phyloP scores from a whole-genome alignment of 306 rosid genomes.

The Senna tora region DNA sequence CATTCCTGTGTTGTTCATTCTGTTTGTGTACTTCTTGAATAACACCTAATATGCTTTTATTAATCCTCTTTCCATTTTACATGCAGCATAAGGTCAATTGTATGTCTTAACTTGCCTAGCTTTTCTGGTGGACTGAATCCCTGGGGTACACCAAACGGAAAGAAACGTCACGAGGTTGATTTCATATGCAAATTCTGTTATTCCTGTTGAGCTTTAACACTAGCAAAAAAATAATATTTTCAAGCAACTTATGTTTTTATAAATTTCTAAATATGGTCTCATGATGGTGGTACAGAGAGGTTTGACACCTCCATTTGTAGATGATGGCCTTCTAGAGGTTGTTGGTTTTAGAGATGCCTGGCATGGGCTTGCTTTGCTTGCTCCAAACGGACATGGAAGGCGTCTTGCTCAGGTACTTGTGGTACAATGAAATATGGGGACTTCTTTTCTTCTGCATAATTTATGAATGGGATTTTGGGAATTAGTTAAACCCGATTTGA shows the following conservation, averaged over 20 bases:
- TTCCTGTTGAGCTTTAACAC: constrained; percentile 2
- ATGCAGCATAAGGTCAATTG: constrained; percentile 84
- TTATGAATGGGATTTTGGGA: background rate
- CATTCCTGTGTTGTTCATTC: background rate
- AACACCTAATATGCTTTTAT: constrained; percentile 25
- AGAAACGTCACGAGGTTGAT: constrained; percentile 56
- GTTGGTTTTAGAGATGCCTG: constrained; percentile 97
- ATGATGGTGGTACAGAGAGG: constrained; percentile 56
- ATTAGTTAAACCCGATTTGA: background rate
- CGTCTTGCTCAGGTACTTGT: constrained; percentile 91
- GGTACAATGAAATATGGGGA: background rate
- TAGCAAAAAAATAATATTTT: background rate
- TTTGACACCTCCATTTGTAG: constrained; percentile 81
- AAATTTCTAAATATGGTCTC: constrained; percentile 24
- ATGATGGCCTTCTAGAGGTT: constrained; percentile 87
- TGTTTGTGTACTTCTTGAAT: constrained; percentile 24
- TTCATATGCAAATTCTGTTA: constrained; percentile 23
- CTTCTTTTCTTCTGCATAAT: background rate
- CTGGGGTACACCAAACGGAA: constrained; percentile 82
- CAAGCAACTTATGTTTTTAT: constrained; percentile 6
- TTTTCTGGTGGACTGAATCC: constrained; percentile 97
- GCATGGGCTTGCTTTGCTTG: constrained; percentile 91
- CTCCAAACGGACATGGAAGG: constrained; percentile 98
- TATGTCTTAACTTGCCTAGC: constrained; percentile 97
- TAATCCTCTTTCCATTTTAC: constrained; percentile 29